phyloP scores from a whole-genome alignment of 176 grass and related monocot genomes.

The Musa itinerans region DNA sequence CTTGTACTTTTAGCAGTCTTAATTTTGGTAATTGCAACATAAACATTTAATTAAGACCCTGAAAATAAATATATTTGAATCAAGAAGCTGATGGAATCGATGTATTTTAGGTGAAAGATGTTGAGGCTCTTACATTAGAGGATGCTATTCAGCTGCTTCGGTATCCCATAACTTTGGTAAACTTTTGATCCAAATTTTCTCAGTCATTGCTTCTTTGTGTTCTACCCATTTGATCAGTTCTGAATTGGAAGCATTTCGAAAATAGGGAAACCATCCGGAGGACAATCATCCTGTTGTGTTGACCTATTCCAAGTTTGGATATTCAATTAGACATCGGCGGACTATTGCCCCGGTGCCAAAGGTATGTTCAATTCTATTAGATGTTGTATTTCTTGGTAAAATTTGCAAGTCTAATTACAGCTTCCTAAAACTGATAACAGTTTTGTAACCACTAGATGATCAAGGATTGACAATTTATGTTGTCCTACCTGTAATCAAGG shows the following conservation, averaged over 20 bases:
- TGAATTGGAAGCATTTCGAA: not conserved
- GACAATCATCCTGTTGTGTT: conserved; percentile 58
- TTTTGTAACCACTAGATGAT: too few relatives aligned
- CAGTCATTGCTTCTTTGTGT: not conserved
- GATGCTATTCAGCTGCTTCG: conserved; percentile 72
- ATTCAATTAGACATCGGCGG: conserved; percentile 53
- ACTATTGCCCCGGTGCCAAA: conserved; percentile 54
- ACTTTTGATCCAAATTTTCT: conserved; percentile 10
- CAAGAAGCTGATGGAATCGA: not conserved
- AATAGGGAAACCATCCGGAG: conserved; percentile 77
- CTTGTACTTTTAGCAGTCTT: too few relatives aligned
- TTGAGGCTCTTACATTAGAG: conserved; percentile 53
- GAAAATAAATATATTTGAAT: not conserved
- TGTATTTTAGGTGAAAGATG: conserved; percentile 57
- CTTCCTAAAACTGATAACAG: not conserved
- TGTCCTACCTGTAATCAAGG: too few relatives aligned
- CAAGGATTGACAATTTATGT: too few relatives aligned
- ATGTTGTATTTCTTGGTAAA: not conserved
- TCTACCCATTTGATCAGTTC: conserved; percentile 15
- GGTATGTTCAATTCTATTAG: conserved; percentile 30
- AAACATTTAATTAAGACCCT: not conserved
- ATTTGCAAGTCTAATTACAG: conserved; percentile 1
- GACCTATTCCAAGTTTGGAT: conserved; percentile 72
- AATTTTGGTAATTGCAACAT: too few relatives aligned
- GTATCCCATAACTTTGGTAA: conserved; percentile 79